Evolutionary conservation across 306 rosid genomes (phyloP).

Genomic region (Quercus parvula): DNA sequence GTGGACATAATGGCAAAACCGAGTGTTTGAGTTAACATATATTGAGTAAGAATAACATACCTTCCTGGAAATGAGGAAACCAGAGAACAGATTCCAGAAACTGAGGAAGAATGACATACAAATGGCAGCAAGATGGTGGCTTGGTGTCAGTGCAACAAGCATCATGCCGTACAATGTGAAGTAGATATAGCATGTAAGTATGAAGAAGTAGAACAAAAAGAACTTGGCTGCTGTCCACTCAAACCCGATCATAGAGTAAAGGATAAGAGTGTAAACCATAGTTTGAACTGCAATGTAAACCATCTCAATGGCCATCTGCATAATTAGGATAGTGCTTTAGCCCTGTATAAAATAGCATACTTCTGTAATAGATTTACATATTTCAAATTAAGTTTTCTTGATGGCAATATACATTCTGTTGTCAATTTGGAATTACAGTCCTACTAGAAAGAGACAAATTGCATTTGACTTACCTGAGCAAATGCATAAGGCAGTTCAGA

Average conservation of each 20-base stretch:
- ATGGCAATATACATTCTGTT: background rate
- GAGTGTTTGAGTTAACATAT: background rate
- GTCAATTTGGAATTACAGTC: background rate
- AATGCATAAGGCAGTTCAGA: constrained; percentile 69
- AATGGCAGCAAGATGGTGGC: constrained; percentile 62
- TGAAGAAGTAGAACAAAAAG: constrained; percentile 71
- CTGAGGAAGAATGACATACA: constrained; percentile 61
- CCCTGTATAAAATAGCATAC: background rate
- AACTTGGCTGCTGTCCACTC: constrained; percentile 38
- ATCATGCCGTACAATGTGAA: constrained; percentile 83
- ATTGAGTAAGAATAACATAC: constrained; percentile 30
- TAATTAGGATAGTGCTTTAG: background rate
- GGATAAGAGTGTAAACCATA: constrained; percentile 30
- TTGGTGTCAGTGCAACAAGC: constrained; percentile 69
- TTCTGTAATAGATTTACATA: background rate
- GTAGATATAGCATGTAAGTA: constrained; percentile 64
- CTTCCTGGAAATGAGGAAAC: constrained; percentile 68
- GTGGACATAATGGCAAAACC: background rate
- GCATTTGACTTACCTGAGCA: constrained; percentile 47
- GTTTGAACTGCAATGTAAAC: constrained; percentile 56
- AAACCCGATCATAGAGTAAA: constrained; percentile 79
- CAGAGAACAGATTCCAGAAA: constrained; percentile 86
- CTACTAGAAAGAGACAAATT: background rate
- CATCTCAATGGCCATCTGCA: constrained; percentile 74
- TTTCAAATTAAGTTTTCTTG: background rate